phyloP scores from a whole-genome alignment of 2,329 filamentous ascomycete genomes.

The Furcasterigmium sp. region DNA sequence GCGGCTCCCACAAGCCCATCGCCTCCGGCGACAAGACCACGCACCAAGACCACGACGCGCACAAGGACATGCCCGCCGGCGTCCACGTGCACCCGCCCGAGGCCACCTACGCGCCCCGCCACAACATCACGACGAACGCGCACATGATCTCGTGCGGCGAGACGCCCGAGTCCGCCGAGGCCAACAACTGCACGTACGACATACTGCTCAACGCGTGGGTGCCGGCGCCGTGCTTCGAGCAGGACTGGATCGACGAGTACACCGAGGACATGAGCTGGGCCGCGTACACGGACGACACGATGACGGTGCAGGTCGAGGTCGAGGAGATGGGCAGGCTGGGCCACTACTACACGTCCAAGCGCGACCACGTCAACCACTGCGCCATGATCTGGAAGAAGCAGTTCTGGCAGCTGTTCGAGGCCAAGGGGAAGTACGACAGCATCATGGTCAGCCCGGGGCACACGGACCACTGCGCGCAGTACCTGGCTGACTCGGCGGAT shows the following conservation, averaged over 20 bases:
- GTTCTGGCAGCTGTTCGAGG: slow-evolving; percentile 16
- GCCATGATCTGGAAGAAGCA: slow-evolving; percentile 20
- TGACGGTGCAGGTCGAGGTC: slow-evolving; percentile 13
- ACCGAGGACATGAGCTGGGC: slow-evolving; percentile 17
- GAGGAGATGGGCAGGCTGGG: slow-evolving; percentile 15
- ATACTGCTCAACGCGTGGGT: slow-evolving; percentile 19
- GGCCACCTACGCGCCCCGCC: background rate
- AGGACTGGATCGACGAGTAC: slow-evolving; percentile 18
- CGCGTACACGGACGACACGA: slow-evolving; percentile 15
- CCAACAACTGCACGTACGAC: slow-evolving; percentile 16
- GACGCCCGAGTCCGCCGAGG: slow-evolving; percentile 12
- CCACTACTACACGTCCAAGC: slow-evolving; percentile 16
- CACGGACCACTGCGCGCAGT: slow-evolving; percentile 20
- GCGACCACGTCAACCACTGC: slow-evolving; percentile 21
- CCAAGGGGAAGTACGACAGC: slow-evolving; percentile 13
- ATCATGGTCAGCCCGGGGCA: slow-evolving; percentile 16
- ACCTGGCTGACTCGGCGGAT: slow-evolving; percentile 17
- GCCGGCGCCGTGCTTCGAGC: slow-evolving; percentile 14
- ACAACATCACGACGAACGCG: slow-evolving; percentile 14
- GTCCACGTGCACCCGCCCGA: background rate
- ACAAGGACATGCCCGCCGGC: background rate
- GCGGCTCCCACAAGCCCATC: background rate
- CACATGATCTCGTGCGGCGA: slow-evolving; percentile 13
- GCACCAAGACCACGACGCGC: background rate
- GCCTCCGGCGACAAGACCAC: background rate